Percentiles rank a stretch among this genome's conserved stretches.
Evolutionary conservation across 1,284 basidiomycete species (phyloP).

Genomic region (Naganishia sp.): DNA sequence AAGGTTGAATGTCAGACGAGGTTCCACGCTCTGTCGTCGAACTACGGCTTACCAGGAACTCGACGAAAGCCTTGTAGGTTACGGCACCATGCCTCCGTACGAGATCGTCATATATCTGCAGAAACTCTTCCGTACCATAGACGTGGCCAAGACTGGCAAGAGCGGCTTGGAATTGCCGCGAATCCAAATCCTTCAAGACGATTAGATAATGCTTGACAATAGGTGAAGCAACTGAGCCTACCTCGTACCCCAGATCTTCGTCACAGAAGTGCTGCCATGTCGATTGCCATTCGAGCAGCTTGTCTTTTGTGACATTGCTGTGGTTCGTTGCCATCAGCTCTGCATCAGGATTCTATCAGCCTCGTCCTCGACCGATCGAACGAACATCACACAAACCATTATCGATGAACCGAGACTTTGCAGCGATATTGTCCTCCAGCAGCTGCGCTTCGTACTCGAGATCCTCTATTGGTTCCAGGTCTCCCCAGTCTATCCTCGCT

Average conservation of each 20-base stretch:
- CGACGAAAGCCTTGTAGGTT: slow-evolving; percentile 92
- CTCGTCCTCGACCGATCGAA: neutral
- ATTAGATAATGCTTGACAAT: neutral
- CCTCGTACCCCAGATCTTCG: slow-evolving; percentile 64
- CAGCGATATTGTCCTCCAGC: slow-evolving; percentile 74
- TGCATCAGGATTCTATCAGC: neutral
- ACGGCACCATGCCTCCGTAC: slow-evolving; percentile 81
- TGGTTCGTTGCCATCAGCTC: slow-evolving; percentile 73
- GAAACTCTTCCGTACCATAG: slow-evolving; percentile 79
- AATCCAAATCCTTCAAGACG: slow-evolving; percentile 62
- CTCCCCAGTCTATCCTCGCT: slow-evolving; percentile 97
- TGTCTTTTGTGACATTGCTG: slow-evolving; percentile 76
- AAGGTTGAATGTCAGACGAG: slow-evolving; percentile 11
- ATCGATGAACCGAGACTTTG: slow-evolving; percentile 92
- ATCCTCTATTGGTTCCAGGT: slow-evolving; percentile 89
- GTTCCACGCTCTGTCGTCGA: neutral
- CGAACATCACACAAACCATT: slow-evolving; percentile 64
- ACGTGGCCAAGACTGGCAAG: slow-evolving; percentile 88
- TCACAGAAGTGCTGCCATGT: slow-evolving; percentile 96
- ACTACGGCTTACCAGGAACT: slow-evolving; percentile 68
- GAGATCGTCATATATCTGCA: slow-evolving; percentile 81
- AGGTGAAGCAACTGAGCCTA: neutral
- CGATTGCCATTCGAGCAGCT: slow-evolving; percentile 94
- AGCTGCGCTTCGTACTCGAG: slow-evolving; percentile 86
- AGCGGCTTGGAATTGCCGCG: slow-evolving; percentile 86